phyloP scores from a whole-genome alignment of 2,329 filamentous ascomycete species.

The Gremmenia infestans region DNA sequence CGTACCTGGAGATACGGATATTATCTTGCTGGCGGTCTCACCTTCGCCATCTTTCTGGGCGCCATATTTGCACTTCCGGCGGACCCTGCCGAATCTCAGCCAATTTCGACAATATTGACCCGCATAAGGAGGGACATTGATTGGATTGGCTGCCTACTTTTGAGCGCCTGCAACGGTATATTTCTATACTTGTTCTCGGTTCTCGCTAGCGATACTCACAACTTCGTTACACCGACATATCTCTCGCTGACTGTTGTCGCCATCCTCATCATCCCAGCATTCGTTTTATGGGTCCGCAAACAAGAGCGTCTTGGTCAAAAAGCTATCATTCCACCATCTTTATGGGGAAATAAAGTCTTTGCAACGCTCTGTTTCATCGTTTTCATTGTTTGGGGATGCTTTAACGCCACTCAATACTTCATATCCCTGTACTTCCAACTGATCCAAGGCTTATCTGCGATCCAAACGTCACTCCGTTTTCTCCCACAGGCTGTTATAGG shows the following conservation, averaged over 20 bases:
- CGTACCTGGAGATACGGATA: slow-evolving; percentile 50
- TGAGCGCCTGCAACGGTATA: slow-evolving; percentile 42
- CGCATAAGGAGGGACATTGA: slow-evolving; percentile 40
- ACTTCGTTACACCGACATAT: slow-evolving; percentile 18
- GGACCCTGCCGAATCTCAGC: slow-evolving; percentile 8
- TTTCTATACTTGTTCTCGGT: slow-evolving; percentile 41
- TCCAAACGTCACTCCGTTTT: slow-evolving; percentile 35
- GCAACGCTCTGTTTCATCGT: slow-evolving; percentile 31
- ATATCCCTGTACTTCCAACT: slow-evolving; percentile 26
- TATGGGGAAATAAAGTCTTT: slow-evolving; percentile 33
- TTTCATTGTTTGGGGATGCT: slow-evolving; percentile 31
- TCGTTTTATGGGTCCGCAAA: slow-evolving; percentile 24
- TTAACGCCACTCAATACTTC: slow-evolving; percentile 29
- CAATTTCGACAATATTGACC: slow-evolving; percentile 2
- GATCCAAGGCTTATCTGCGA: slow-evolving; percentile 15
- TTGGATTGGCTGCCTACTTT: slow-evolving; percentile 46
- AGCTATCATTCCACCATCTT: slow-evolving; percentile 32
- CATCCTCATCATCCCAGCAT: slow-evolving; percentile 26
- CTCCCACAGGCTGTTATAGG: slow-evolving; percentile 38
- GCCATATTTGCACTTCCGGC: slow-evolving; percentile 17
- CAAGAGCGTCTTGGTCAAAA: slow-evolving; percentile 25
- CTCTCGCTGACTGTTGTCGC: slow-evolving; percentile 30
- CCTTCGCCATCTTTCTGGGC: slow-evolving; percentile 15
- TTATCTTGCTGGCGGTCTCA: slow-evolving; percentile 41
- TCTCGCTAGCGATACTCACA: slow-evolving; percentile 9